A percentile compares a stretch with the other conserved stretches of the same genome.
phyloP scores from a whole-genome alignment of 2,329 filamentous ascomycete genomes.

The Diaporthe ilicicola region DNA sequence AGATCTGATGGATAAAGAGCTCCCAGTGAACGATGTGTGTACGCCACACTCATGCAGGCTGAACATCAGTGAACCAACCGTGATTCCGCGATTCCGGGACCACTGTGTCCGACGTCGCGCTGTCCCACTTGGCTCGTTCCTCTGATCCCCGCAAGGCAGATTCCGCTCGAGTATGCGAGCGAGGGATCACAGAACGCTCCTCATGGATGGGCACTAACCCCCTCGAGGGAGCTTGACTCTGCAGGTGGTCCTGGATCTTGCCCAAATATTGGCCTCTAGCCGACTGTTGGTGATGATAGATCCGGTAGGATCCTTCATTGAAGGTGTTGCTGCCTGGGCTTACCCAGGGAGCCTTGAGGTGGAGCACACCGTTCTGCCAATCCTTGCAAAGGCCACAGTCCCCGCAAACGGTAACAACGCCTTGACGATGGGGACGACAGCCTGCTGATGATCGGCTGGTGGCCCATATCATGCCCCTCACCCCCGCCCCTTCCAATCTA shows the following conservation, averaged over 20 bases:
- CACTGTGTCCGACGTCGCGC: neutral
- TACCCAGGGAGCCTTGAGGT: neutral
- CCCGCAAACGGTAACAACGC: neutral
- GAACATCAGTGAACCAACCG: too few relatives aligned
- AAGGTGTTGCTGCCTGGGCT: neutral
- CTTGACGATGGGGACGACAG: neutral
- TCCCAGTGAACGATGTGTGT: neutral
- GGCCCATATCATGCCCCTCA: neutral
- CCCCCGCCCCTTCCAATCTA: neutral
- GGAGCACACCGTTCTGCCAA: neutral
- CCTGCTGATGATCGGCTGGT: neutral
- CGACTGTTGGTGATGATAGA: neutral
- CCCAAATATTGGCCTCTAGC: neutral
- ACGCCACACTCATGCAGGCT: neutral
- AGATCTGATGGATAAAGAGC: neutral
- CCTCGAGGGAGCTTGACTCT: neutral
- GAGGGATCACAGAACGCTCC: neutral
- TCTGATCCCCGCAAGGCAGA: neutral
- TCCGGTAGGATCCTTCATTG: neutral
- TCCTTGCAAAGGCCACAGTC: neutral
- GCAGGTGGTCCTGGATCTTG: neutral
- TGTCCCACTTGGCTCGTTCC: neutral
- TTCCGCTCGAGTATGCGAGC: neutral
- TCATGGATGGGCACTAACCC: neutral
- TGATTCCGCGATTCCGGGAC: neutral